These are phyloP conservation scores for Nicotiana knightiana DNA, from an alignment of 257 asterid species.

Conservation along the genomic window DNA sequence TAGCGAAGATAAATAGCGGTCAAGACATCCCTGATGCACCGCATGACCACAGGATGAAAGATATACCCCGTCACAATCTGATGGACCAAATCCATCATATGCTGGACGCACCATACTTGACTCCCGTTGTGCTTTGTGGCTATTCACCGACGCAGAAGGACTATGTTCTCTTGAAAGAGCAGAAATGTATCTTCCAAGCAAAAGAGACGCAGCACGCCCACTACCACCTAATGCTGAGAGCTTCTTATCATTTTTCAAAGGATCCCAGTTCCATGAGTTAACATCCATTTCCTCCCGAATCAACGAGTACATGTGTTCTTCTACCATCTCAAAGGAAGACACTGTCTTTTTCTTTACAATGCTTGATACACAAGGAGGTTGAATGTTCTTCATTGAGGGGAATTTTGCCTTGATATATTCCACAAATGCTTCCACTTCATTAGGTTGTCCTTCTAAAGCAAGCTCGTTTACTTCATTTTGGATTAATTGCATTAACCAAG, in stretches of 20 bases:
- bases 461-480: slow-evolving; percentile 62
- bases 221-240: slow-evolving; percentile 24
- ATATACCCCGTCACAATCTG: slow-evolving; percentile 76
- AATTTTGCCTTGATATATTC: slow-evolving; percentile 54
- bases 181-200: slow-evolving; percentile 80
- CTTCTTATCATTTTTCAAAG: slow-evolving; percentile 15
- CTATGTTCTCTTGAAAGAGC: slow-evolving; percentile 58
- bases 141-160: slow-evolving; percentile 53
- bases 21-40: slow-evolving; percentile 96
- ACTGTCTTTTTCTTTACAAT: slow-evolving; percentile 31
- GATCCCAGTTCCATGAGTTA: slow-evolving; percentile 23
- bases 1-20: slow-evolving; percentile 84
- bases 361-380: slow-evolving; percentile 31
- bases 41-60: slow-evolving; percentile 98
- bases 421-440: slow-evolving; percentile 55
- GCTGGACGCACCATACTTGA: slow-evolving; percentile 25
- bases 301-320: slow-evolving; percentile 53
- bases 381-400: slow-evolving; percentile 55
- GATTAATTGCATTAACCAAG: slow-evolving; percentile 53
- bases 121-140: slow-evolving; percentile 32
- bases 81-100: slow-evolving; percentile 55
- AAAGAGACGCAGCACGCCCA: slow-evolving; percentile 37
- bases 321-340: slow-evolving; percentile 47
- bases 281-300: slow-evolving; percentile 40
- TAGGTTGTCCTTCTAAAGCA: slow-evolving; percentile 56